phyloP scores from a whole-genome alignment of 2,329 filamentous ascomycete species.

The Neopestalotiopsis rosae region DNA sequence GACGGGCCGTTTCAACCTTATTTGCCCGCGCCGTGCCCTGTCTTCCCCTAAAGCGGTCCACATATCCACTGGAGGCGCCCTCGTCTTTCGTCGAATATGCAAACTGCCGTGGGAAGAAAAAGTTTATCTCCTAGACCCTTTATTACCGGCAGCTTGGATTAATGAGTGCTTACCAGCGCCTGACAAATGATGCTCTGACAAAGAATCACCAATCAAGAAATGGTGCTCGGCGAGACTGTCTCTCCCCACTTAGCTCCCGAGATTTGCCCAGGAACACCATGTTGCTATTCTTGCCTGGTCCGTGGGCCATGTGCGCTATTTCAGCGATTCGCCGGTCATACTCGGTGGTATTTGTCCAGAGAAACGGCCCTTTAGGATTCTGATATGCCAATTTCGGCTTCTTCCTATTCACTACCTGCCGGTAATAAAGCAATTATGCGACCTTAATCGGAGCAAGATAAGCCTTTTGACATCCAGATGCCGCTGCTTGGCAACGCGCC shows the following conservation, averaged over 20 bases:
- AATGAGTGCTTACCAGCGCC: neutral
- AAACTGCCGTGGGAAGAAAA: neutral
- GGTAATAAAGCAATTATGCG: neutral
- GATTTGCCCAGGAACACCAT: neutral
- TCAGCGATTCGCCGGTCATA: neutral
- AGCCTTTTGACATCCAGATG: too few species aligned
- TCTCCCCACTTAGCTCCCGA: too few species aligned
- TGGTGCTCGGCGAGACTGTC: neutral
- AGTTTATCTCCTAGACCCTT: neutral
- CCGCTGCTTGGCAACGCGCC: too few species aligned
- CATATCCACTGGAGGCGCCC: neutral
- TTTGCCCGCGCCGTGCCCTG: neutral
- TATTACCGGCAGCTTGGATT: neutral
- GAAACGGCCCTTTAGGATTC: neutral
- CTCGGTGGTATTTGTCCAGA: neutral
- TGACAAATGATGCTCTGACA: neutral
- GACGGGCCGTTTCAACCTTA: slow-evolving; percentile 1
- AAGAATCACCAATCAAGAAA: neutral
- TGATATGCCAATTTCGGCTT: neutral
- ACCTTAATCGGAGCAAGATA: too few species aligned
- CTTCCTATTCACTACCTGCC: neutral
- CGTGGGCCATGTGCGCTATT: neutral
- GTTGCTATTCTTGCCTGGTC: neutral
- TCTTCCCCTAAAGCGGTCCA: neutral
- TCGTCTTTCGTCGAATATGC: neutral